phyloP scores from a whole-genome alignment of 768 basidiomycete species.

The Pleurotus tuoliensis region DNA sequence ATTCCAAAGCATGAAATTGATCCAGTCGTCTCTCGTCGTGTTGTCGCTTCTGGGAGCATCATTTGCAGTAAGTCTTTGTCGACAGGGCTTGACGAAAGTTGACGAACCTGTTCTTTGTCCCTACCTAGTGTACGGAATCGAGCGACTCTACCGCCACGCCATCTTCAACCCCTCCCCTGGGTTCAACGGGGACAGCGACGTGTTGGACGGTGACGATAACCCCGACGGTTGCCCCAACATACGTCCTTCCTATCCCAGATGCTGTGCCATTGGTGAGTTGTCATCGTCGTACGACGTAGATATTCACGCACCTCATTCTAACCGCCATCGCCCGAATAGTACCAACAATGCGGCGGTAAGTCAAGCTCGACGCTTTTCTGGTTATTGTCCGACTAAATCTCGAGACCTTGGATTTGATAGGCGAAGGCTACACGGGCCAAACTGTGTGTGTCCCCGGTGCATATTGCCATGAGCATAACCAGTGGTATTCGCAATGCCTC shows the following conservation, averaged over 20 bases:
- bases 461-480: neutral
- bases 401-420: neutral
- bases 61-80: neutral
- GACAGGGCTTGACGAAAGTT: neutral
- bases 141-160: neutral
- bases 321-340: neutral
- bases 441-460: neutral
- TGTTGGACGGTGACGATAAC: constrained; percentile 3
- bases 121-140: neutral
- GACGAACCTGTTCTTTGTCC: neutral
- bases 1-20: neutral
- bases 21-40: neutral
- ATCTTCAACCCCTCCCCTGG: neutral
- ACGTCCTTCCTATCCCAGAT: neutral
- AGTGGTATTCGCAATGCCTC: constrained; percentile 1
- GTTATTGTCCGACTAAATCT: neutral
- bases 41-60: neutral
- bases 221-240: neutral
- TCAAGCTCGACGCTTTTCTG: neutral
- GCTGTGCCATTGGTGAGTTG: neutral
- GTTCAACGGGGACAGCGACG: constrained; percentile 1
- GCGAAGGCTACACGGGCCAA: neutral
- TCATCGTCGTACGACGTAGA: neutral
- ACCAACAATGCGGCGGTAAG: constrained; percentile 1
- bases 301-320: neutral